Conservation (phyloP, 176 grass and related monocot genomes). For the Paspalum vaginatum region DNA sequence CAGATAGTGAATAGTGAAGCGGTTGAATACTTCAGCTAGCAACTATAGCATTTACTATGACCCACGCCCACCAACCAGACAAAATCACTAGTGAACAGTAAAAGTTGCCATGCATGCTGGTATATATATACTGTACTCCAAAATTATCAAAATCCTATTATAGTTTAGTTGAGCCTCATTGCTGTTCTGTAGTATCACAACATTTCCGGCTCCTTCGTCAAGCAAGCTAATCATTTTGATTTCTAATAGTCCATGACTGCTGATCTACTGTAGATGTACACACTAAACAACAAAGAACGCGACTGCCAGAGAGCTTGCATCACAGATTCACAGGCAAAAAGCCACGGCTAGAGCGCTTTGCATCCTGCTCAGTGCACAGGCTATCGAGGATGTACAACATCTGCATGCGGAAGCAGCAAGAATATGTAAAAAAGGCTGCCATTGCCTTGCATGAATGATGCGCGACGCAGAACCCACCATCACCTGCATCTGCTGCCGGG, state of each 20-base stretch:
- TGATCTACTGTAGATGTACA: conserved; percentile 10
- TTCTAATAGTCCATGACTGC: conserved; percentile 34
- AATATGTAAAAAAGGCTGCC: conserved; percentile 39
- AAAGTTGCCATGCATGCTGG: not conserved
- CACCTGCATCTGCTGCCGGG: conserved; percentile 31
- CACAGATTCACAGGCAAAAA: conserved; percentile 16
- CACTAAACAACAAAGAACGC: conserved; percentile 1
- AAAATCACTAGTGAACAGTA: conserved; percentile 6
- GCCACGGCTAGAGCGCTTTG: conserved; percentile 10
- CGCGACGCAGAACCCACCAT: conserved; percentile 34
- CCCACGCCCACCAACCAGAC: not conserved
- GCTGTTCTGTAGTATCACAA: not conserved
- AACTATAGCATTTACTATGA: conserved; percentile 13
- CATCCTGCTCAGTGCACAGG: conserved; percentile 31
- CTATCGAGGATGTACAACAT: conserved; percentile 5
- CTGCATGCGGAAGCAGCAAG: conserved; percentile 9
- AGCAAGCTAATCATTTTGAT: conserved; percentile 46
- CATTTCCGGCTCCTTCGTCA: conserved; percentile 33
- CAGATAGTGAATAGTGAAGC: not conserved
- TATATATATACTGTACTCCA: not conserved
- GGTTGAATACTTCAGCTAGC: not conserved
- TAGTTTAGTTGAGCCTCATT: not conserved
- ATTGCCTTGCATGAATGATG: conserved; percentile 35
- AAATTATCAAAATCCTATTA: not conserved
- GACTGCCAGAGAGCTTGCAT: not conserved